phyloP scores from a whole-genome alignment of 176 grass and related monocot species.

The Areca catechu region DNA sequence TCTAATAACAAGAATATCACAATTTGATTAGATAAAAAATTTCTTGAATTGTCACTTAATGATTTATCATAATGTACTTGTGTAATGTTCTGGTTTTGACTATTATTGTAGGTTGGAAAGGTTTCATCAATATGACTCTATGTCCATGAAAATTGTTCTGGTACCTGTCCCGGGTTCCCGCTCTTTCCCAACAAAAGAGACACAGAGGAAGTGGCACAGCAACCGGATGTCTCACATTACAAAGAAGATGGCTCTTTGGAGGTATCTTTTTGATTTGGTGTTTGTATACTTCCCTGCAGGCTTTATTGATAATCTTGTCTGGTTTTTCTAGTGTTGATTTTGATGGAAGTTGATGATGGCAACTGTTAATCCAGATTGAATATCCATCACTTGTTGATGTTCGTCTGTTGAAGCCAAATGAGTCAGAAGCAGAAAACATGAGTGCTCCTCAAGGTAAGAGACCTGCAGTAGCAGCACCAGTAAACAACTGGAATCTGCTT shows the following conservation, averaged over 20 bases:
- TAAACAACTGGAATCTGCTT: slow-evolving; percentile 4
- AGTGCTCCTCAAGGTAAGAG: slow-evolving; percentile 21
- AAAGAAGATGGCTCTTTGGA: slow-evolving; percentile 92
- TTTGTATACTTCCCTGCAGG: neutral
- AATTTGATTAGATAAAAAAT: neutral
- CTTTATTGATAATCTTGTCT: slow-evolving; percentile 2
- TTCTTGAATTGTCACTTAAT: neutral
- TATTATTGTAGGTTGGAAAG: slow-evolving; percentile 67
- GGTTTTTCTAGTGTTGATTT: neutral
- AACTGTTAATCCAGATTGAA: slow-evolving; percentile 45
- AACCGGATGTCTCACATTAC: slow-evolving; percentile 37
- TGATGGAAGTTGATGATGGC: neutral
- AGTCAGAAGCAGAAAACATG: slow-evolving; percentile 8
- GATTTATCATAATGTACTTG: neutral
- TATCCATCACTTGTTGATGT: slow-evolving; percentile 75
- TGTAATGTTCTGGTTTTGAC: neutral
- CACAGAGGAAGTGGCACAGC: slow-evolving; percentile 28
- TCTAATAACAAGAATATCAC: too few species aligned
- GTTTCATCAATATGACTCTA: slow-evolving; percentile 58
- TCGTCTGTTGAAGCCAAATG: slow-evolving; percentile 42
- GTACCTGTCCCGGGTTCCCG: slow-evolving; percentile 57
- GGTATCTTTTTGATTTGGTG: slow-evolving; percentile 27
- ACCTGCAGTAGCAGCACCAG: slow-evolving; percentile 8
- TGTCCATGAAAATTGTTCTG: slow-evolving; percentile 62
- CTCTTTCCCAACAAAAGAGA: slow-evolving; percentile 20